Conservation (phyloP, 371 early-diverging fungal species). For the Phascolomyces articulosus region DNA sequence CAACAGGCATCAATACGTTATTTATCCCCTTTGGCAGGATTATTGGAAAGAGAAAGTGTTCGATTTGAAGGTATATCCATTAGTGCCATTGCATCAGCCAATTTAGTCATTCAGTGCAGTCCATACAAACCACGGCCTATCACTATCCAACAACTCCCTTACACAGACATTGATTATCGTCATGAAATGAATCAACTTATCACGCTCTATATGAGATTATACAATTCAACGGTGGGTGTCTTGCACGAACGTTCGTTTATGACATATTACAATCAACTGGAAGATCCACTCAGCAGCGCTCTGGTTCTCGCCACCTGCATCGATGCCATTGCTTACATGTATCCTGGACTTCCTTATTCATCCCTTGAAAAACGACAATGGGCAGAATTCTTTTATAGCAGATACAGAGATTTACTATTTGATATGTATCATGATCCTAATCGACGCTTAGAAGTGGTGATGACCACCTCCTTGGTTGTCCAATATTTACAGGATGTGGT, state of each 20-base stretch:
- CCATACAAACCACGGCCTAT: neutral
- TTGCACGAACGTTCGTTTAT: slow-evolving; percentile 10
- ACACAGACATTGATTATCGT: neutral
- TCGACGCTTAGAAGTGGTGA: slow-evolving; percentile 14
- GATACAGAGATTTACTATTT: slow-evolving; percentile 1
- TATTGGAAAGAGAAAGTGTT: slow-evolving; percentile 3
- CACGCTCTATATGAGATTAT: neutral
- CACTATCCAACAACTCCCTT: neutral
- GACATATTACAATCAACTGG: neutral
- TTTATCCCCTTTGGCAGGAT: slow-evolving; percentile 14
- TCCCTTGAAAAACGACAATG: slow-evolving; percentile 9
- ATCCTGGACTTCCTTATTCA: slow-evolving; percentile 1
- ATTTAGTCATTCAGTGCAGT: neutral
- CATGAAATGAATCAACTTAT: slow-evolving; percentile 2
- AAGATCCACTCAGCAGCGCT: slow-evolving; percentile 13
- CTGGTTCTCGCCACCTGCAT: slow-evolving; percentile 18
- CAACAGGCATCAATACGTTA: slow-evolving; percentile 14
- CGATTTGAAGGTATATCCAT: neutral
- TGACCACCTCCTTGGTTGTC: neutral
- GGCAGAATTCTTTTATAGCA: slow-evolving; percentile 20
- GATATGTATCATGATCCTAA: slow-evolving; percentile 26
- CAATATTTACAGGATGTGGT: neutral
- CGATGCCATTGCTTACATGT: neutral
- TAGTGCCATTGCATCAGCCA: neutral
- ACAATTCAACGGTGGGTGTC: neutral